Conservation (phyloP, 495 filamentous ascomycete genomes). For the Astrothelium subdiscretum region DNA sequence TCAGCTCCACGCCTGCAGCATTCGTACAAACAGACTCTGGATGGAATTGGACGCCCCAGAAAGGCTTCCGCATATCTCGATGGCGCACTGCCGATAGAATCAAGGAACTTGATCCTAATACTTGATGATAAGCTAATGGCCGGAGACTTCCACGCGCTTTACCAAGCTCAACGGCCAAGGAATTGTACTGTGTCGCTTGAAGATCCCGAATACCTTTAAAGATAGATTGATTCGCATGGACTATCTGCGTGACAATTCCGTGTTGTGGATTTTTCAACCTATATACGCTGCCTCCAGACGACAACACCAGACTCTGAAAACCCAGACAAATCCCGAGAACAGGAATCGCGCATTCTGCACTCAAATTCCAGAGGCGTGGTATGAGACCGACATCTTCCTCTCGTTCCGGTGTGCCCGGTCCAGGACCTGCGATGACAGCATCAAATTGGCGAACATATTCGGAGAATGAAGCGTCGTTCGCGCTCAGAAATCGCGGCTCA, state of each 20-base stretch:
- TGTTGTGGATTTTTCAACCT: constrained; percentile 59
- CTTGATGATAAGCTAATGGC: constrained; percentile 51
- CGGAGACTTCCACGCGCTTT: constrained; percentile 32
- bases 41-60: constrained; percentile 90
- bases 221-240: constrained; percentile 39
- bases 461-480: constrained; percentile 9
- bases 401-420: constrained; percentile 47
- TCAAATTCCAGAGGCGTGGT: constrained; percentile 60
- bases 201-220: constrained; percentile 37
- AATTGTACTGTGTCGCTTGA: constrained; percentile 78
- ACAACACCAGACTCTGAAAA: constrained; percentile 69
- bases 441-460: constrained; percentile 50
- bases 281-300: constrained; percentile 53
- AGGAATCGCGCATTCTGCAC: constrained; percentile 47
- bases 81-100: background rate
- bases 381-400: constrained; percentile 70
- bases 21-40: constrained; percentile 87
- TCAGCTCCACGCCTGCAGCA: constrained; percentile 49
- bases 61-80: constrained; percentile 48
- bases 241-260: constrained; percentile 60
- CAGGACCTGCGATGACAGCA: constrained; percentile 71
- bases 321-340: constrained; percentile 87
- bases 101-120: background rate
- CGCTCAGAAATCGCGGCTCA: constrained; percentile 11
- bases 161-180: constrained; percentile 47